A percentile compares a stretch with the other conserved stretches of the same genome.
These are phyloP conservation scores for Sclerotinia nivalis DNA, from an alignment of 2,329 filamentous ascomycete species.

Conservation along the genomic window DNA sequence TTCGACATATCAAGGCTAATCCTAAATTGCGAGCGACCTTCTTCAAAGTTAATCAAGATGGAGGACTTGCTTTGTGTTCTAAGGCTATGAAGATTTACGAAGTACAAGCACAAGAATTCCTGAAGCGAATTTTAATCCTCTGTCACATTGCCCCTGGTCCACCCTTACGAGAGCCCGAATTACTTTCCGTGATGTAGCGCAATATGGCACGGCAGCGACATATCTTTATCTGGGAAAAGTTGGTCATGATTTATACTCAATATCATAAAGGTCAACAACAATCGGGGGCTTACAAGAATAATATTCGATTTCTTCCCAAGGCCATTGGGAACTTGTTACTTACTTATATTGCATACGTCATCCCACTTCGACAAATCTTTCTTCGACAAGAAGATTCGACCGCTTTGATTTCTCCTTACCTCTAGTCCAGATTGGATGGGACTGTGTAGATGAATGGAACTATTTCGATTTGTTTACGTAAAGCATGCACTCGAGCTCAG, in stretches of 20 bases:
- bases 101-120: constrained; percentile 24
- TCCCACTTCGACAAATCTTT: constrained; percentile 25
- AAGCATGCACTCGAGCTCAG: constrained; percentile 18
- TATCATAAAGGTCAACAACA: constrained; percentile 31
- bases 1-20: constrained; percentile 18
- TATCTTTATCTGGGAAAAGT: constrained; percentile 25
- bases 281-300: constrained; percentile 26
- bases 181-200: constrained; percentile 24
- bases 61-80: constrained; percentile 3
- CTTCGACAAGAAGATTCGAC: constrained; percentile 15
- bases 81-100: constrained; percentile 27
- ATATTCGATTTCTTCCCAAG: constrained; percentile 27
- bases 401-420: constrained; percentile 24
- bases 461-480: constrained; percentile 17
- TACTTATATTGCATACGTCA: constrained; percentile 24
- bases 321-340: constrained; percentile 27
- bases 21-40: constrained; percentile 26
- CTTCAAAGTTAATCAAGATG: constrained; percentile 16
- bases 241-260: constrained; percentile 27
- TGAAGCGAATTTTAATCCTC: constrained; percentile 23
- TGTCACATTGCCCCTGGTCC: constrained; percentile 12
- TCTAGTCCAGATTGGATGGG: constrained; percentile 24
- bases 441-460: constrained; percentile 23
- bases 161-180: constrained; percentile 20
- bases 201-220: constrained; percentile 21